Base-by-base conservation (phyloP, 116 monocot species). In the Cymodocea nodosa region DNA sequence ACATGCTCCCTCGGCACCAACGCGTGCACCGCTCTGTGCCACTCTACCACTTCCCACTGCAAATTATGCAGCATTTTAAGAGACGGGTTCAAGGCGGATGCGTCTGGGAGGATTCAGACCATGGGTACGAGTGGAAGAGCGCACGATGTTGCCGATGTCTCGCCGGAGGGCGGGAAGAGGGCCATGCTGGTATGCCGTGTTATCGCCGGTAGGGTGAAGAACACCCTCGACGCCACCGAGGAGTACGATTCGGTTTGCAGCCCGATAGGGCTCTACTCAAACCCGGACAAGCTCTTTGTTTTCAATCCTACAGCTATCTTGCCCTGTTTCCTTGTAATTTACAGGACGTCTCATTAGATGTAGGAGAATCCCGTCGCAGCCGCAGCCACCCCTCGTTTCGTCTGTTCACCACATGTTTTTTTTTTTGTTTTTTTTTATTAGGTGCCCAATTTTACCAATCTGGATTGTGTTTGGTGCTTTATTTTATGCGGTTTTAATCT, bases 251-350 rank as follows among this genome's bases (percentile, higher is more conserved):
- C 93, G 6, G 62, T 84, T 23, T 73, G 76, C 34, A 78, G 84
- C 13, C 16, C 44, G 1, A 22, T 57, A 17, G 81, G 75, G 6
- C 50, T 63, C 16, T 72, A 71, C 64, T 83, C 85, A 3, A 77
- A 69, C 60, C 60, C 81, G 74, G 89, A 93, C 30, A 85, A 86
- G 69, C 73, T 93, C 34, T 66, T 72, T 68, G 89, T 93, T 30
- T 89, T 82, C 72, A 78, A 84, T 77, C 72, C 86, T 14, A 78
- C 64, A 65, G 83, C 93, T 23, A 93, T 93, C 17, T 53, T 93
- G 20, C 89, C 93, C 15, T 93, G 93, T 59, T 93, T 93, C 76
- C 84, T 89, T 59, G 84, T 93, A 50, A 82, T 93, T 16, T 93
- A 93, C 67, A 76, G 73, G 53, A 35, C 44, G 6, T 48, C 35